Evolutionary conservation across 225 moss, liverwort and hornwort genomes (phyloP).

Genomic region (Pseudisothecium myosuroides): DNA sequence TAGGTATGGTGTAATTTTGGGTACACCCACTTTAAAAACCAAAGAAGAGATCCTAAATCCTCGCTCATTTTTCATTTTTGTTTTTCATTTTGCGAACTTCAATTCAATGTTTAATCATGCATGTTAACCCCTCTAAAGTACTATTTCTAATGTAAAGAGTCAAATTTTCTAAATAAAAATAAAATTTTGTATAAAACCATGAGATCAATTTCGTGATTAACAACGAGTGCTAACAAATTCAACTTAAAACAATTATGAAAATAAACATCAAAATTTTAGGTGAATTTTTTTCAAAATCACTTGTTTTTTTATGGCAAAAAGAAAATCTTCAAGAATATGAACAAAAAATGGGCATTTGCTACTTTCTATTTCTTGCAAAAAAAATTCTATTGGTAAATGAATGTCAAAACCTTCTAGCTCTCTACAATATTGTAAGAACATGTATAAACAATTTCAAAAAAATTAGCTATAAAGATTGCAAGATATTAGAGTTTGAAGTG

Average conservation of each 20-base stretch:
- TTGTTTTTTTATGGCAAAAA: too few species aligned
- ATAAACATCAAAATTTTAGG: not conserved
- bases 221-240: not conserved
- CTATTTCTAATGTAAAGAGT: not conserved
- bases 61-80: not conserved
- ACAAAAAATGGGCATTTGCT: not conserved
- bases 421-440: not conserved
- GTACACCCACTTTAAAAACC: accelerated
- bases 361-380: not conserved
- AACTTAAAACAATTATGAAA: not conserved
- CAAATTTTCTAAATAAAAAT: not conserved
- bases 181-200: not conserved
- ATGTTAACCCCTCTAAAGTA: not conserved
- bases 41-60: not conserved
- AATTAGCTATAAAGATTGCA: too few species aligned
- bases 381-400: not conserved
- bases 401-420: accelerated
- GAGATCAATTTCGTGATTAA: not conserved
- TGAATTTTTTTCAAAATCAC: not conserved
- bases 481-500: not conserved
- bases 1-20: accelerated
- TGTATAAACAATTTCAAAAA: not conserved
- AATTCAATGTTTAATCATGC: not conserved
- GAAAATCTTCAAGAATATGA: not conserved
- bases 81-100: not conserved